Conservation (phyloP, 2,329 filamentous ascomycete species). For the Trichoderma atroviride region DNA sequence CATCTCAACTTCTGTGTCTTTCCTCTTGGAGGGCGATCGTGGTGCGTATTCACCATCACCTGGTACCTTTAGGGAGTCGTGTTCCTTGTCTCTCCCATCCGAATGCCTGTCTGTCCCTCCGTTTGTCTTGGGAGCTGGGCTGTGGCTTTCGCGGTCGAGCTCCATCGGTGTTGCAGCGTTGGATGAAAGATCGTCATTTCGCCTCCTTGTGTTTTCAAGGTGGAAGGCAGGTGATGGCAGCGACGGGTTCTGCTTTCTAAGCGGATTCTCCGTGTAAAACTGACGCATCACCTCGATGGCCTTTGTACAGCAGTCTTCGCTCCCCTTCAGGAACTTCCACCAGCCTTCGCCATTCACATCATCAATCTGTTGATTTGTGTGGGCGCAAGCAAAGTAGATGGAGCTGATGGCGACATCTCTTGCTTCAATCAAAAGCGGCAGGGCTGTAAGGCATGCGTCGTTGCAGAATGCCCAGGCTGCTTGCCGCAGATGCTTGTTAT, state of each 20-base stretch:
- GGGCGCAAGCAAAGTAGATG: constrained; percentile 82
- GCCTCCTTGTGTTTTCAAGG: constrained; percentile 58
- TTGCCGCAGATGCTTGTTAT: constrained; percentile 81
- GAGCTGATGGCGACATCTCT: constrained; percentile 82
- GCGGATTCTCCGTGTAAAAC: constrained; percentile 66
- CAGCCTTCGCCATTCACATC: constrained; percentile 77
- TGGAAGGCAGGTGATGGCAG: constrained; percentile 58
- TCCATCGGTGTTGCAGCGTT: constrained; percentile 53
- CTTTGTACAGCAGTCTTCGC: constrained; percentile 67
- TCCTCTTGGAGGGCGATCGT: constrained; percentile 48
- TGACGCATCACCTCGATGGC: constrained; percentile 77
- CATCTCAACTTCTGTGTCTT: constrained; percentile 43
- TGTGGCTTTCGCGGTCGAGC: constrained; percentile 53
- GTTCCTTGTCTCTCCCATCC: constrained; percentile 35
- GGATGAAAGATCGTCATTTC: constrained; percentile 52
- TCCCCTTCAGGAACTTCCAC: constrained; percentile 80
- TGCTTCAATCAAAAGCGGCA: constrained; percentile 80
- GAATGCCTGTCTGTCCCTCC: constrained; percentile 41
- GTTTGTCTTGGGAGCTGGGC: constrained; percentile 47
- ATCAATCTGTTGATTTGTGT: constrained; percentile 73
- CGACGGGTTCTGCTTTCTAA: constrained; percentile 59
- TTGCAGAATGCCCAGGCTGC: constrained; percentile 93
- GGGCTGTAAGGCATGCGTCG: constrained; percentile 80
- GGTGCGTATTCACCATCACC: constrained; percentile 38
- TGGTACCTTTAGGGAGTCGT: constrained; percentile 40